phyloP scores from a whole-genome alignment of 1,284 basidiomycete genomes.

The Phylloboletellus chloephorus region DNA sequence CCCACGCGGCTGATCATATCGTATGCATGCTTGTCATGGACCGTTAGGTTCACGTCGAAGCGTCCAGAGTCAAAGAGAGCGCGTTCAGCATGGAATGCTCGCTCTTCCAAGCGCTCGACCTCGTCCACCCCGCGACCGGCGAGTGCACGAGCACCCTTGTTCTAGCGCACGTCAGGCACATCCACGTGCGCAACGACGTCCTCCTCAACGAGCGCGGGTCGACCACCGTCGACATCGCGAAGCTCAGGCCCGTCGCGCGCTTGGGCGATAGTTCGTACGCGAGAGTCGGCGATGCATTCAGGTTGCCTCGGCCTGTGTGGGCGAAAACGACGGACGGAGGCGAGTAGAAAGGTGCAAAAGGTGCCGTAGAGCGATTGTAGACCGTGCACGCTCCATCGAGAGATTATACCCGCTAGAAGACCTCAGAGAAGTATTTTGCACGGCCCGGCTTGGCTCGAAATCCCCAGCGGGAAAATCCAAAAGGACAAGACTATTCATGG shows the following conservation, averaged over 20 bases:
- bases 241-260: slow-evolving; percentile 49
- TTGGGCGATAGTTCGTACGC: slow-evolving; percentile 55
- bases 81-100: slow-evolving; percentile 70
- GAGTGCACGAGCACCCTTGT: slow-evolving; percentile 42
- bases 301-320: slow-evolving; percentile 47
- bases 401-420: too few relatives aligned
- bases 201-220: slow-evolving; percentile 26
- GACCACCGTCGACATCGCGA: slow-evolving; percentile 49
- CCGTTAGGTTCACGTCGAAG: slow-evolving; percentile 48
- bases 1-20: not conserved
- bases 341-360: slow-evolving; percentile 30
- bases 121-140: slow-evolving; percentile 38
- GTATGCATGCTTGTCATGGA: too few relatives aligned
- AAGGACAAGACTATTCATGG: too few relatives aligned
- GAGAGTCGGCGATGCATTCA: slow-evolving; percentile 41
- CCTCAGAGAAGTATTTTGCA: too few relatives aligned
- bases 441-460: too few relatives aligned
- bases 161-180: slow-evolving; percentile 54
- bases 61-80: slow-evolving; percentile 64
- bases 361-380: too few relatives aligned
- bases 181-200: slow-evolving; percentile 58
- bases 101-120: slow-evolving; percentile 44
- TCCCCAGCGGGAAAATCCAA: too few relatives aligned
- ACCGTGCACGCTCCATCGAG: too few relatives aligned
- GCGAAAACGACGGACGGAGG: slow-evolving; percentile 40